Evolutionary conservation across 2,329 filamentous ascomycete genomes (phyloP).

Genomic region (Thelonectria olida): DNA sequence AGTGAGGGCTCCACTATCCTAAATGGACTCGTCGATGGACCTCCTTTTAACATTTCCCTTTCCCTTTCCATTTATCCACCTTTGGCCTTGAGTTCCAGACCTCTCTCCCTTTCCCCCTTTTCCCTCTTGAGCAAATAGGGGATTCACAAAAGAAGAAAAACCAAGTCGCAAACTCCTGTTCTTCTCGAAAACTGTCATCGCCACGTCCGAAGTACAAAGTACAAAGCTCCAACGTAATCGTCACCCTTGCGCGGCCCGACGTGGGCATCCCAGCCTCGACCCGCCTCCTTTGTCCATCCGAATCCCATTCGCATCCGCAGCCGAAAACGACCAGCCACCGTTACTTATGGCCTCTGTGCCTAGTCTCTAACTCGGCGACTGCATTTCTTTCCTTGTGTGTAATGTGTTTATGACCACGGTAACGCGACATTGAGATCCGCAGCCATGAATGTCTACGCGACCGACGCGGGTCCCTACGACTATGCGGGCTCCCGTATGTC

Average conservation of each 20-base stretch:
- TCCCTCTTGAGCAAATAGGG: neutral
- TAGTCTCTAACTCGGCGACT: conserved; percentile 20
- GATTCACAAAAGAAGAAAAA: neutral
- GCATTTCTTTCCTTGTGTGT: conserved; percentile 11
- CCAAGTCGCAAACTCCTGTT: neutral
- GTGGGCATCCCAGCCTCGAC: conserved; percentile 10
- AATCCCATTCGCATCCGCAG: neutral
- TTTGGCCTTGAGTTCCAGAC: conserved; percentile 24
- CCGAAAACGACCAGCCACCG: conserved; percentile 24
- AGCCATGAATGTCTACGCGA: conserved; percentile 53
- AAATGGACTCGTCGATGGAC: conserved; percentile 33
- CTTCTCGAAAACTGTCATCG: neutral
- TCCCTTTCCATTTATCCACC: conserved; percentile 9
- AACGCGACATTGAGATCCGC: conserved; percentile 27
- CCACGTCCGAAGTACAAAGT: neutral
- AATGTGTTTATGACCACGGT: conserved; percentile 37
- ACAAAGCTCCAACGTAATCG: conserved; percentile 3
- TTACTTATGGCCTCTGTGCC: conserved; percentile 30
- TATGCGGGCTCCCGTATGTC: conserved; percentile 45
- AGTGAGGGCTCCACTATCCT: conserved; percentile 33
- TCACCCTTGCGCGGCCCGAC: neutral
- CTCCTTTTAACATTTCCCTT: conserved; percentile 35
- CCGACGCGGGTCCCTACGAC: conserved; percentile 47
- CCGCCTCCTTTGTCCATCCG: conserved; percentile 18
- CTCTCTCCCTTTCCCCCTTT: conserved; percentile 30